A percentile compares a stretch with the other conserved stretches of the same genome.
phyloP scores from a whole-genome alignment of 139 green algal species.

The Edaphochlamys debaryana region DNA sequence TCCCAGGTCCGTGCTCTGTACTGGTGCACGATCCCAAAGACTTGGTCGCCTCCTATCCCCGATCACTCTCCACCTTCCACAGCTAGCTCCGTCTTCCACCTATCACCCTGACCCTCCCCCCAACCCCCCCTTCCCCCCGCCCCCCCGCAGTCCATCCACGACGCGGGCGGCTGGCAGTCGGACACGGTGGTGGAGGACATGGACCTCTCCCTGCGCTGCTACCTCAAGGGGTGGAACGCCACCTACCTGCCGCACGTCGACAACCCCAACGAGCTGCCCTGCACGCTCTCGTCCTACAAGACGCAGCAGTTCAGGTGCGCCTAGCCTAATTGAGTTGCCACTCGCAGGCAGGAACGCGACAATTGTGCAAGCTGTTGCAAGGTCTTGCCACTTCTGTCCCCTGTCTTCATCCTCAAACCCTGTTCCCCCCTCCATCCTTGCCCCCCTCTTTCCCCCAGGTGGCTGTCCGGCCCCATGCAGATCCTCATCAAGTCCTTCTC shows the following conservation, averaged over 20 bases:
- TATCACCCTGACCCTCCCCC: neutral
- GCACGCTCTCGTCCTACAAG: slow-evolving; percentile 92
- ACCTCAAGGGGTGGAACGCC: slow-evolving; percentile 59
- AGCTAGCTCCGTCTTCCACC: too few relatives aligned
- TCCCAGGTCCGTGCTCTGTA: neutral
- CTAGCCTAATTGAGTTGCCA: neutral
- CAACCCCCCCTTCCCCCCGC: neutral
- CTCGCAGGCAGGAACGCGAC: too few relatives aligned
- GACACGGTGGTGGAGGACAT: slow-evolving; percentile 94
- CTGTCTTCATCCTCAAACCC: neutral
- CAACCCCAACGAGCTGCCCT: slow-evolving; percentile 85
- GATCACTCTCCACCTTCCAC: too few relatives aligned
- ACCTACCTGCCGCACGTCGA: slow-evolving; percentile 70
- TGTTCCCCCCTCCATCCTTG: too few relatives aligned
- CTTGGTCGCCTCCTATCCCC: too few relatives aligned
- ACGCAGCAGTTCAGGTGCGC: slow-evolving; percentile 98
- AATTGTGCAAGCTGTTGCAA: too few relatives aligned
- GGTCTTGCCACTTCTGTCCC: too few relatives aligned
- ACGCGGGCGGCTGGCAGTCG: slow-evolving; percentile 91
- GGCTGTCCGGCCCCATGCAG: slow-evolving; percentile 67
- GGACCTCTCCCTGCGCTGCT: slow-evolving; percentile 68
- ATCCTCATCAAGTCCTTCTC: slow-evolving; percentile 70
- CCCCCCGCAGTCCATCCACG: slow-evolving; percentile 76
- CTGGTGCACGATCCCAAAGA: too few relatives aligned
- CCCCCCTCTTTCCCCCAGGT: slow-evolving; percentile 50